A percentile compares a stretch with the other conserved stretches of the same genome.
phyloP scores from a whole-genome alignment of 768 basidiomycete species.

The Melanogaster broomeanus region DNA sequence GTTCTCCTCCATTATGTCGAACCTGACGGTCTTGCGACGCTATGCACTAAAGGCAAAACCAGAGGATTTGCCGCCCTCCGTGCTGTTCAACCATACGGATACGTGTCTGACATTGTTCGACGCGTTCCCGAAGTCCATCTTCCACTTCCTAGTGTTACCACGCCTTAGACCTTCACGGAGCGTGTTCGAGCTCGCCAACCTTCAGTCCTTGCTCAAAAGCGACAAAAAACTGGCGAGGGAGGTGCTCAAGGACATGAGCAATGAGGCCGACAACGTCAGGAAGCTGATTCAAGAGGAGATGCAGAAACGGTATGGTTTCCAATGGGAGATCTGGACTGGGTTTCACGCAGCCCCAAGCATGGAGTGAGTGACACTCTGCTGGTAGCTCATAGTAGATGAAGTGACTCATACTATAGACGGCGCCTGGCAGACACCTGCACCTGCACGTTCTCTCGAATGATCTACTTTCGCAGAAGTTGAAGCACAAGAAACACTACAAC shows the following conservation, averaged over 20 bases:
- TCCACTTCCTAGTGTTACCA: slow-evolving; percentile 89
- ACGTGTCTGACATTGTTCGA: slow-evolving; percentile 71
- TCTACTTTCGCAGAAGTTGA: slow-evolving; percentile 65
- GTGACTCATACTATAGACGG: background rate
- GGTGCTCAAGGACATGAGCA: slow-evolving; percentile 51
- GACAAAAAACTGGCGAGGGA: slow-evolving; percentile 56
- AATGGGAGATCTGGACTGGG: slow-evolving; percentile 77
- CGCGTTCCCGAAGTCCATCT: slow-evolving; percentile 78
- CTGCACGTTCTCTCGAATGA: slow-evolving; percentile 86
- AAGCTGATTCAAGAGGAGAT: slow-evolving; percentile 79
- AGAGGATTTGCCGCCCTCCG: slow-evolving; percentile 53
- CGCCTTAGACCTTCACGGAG: slow-evolving; percentile 37
- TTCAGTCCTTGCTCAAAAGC: slow-evolving; percentile 55
- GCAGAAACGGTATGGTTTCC: slow-evolving; percentile 69
- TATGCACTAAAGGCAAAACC: slow-evolving; percentile 59
- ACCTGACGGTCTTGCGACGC: slow-evolving; percentile 55
- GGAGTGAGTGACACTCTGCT: slow-evolving; percentile 54
- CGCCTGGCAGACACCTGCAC: slow-evolving; percentile 70
- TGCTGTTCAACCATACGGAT: slow-evolving; percentile 58
- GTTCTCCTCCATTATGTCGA: slow-evolving; percentile 27
- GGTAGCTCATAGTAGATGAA: background rate
- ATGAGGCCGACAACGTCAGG: slow-evolving; percentile 57
- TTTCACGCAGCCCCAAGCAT: slow-evolving; percentile 88
- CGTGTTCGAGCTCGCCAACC: slow-evolving; percentile 46
- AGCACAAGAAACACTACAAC: slow-evolving; percentile 90